A percentile compares a stretch with the other conserved stretches of the same genome.
Evolutionary conservation across 306 rosid species (phyloP).

Genomic region (Hippophae tibetana): DNA sequence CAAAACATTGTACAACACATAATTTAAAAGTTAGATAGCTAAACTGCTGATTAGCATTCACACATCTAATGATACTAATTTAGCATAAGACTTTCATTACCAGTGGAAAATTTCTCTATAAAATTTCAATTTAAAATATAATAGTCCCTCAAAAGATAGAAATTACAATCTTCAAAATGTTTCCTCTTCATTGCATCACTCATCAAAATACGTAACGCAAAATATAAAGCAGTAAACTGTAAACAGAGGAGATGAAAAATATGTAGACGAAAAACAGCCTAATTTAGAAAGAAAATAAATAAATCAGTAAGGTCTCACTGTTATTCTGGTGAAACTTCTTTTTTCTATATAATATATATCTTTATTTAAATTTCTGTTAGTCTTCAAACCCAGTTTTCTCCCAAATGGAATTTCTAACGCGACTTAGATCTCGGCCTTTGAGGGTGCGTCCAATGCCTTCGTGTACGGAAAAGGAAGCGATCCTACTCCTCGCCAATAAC

Average conservation of each 20-base stretch:
- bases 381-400: conserved; percentile 83
- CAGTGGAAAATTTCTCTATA: too few relatives aligned
- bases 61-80: too few relatives aligned
- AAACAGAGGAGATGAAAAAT: not conserved
- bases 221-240: too few relatives aligned
- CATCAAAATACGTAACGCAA: too few relatives aligned
- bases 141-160: too few relatives aligned
- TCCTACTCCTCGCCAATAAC: conserved; percentile 69
- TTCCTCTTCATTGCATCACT: too few relatives aligned
- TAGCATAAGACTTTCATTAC: too few relatives aligned
- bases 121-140: too few relatives aligned
- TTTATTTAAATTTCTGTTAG: conserved; percentile 7
- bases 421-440: conserved; percentile 86
- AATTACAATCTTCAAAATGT: too few relatives aligned
- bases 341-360: not conserved
- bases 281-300: not conserved
- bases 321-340: not conserved
- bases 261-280: not conserved
- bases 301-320: conserved; percentile 6
- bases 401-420: conserved; percentile 79
- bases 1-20: too few relatives aligned
- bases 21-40: too few relatives aligned
- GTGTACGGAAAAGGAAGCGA: conserved; percentile 73
- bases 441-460: conserved; percentile 87
- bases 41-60: too few relatives aligned